Evolutionary conservation across 805 yeast species (phyloP).

Genomic region (Isabelozyma pseudorhagii): DNA sequence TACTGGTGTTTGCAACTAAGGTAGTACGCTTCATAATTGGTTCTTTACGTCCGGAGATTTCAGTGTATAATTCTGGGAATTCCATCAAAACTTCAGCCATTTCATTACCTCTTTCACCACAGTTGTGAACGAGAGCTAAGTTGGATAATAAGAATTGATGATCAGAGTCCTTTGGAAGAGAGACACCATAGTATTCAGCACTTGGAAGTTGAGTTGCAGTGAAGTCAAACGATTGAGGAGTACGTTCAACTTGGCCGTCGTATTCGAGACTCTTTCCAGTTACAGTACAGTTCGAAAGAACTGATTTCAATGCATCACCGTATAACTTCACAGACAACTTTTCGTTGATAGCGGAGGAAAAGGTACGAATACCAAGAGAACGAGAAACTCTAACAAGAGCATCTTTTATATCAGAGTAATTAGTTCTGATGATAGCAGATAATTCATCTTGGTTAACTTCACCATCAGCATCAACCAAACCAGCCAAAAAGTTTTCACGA

Average conservation of each 20-base stretch:
- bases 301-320: conserved; percentile 16
- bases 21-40: conserved; percentile 99
- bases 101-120: conserved; percentile 98
- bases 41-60: conserved; percentile 88
- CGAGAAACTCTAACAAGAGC: conserved; percentile 38
- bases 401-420: conserved; percentile 25
- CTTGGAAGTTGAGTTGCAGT: conserved; percentile 17
- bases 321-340: conserved; percentile 13
- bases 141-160: conserved; percentile 41
- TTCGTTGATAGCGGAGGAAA: conserved; percentile 22
- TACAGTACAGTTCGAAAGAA: conserved; percentile 21
- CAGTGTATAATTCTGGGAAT: conserved; percentile 96
- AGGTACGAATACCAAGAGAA: conserved; percentile 40
- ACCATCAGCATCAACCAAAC: conserved; percentile 41
- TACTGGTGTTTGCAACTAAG: conserved; percentile 96
- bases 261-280: conserved; percentile 10
- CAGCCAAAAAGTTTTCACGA: conserved; percentile 44
- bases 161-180: conserved; percentile 37
- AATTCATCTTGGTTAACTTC: conserved; percentile 12
- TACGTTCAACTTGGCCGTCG: conserved; percentile 12
- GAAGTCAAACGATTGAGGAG: conserved; percentile 25
- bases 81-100: conserved; percentile 99
- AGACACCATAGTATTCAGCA: conserved; percentile 42
- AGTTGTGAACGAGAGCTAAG: conserved; percentile 26
- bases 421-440: conserved; percentile 29